Base-by-base conservation (phyloP, 768 basidiomycete genomes). In the Rhodotorula toruloides region DNA sequence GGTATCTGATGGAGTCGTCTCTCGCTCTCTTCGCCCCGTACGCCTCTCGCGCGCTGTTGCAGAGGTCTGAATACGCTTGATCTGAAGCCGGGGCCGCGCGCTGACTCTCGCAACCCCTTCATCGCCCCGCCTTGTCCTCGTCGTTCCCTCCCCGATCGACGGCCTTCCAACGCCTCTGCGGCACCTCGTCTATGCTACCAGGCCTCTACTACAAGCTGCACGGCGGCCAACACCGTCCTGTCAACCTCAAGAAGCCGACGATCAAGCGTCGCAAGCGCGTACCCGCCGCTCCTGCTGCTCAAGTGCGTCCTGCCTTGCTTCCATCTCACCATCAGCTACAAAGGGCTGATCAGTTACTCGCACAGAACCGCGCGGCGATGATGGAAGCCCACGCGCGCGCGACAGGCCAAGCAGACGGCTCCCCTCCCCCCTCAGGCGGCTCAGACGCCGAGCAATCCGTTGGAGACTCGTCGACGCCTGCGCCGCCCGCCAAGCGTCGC, bases 171-270 rank as follows among this genome's bases (percentile, higher is more conserved):
- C 14, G 9, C 44, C 40, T 47, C 32, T 32, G 22, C 11, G n/a
- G n/a, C n/a, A n/a, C n/a, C n/a, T n/a, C n/a, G n/a, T n/a, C n/a
- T n/a, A n/a, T n/a, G n/a, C 37, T 17, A 42, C 7, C 75, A 97
- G 94, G 94, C 61, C 84, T 99, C 14, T 99, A 98, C 80, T 96
- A 91, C 83, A 98, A 99, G 79, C 83, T 99, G 19, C 96, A 99
- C 80, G 91, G n/a, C n/a, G n/a, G 92, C 54, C 90, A 90, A 4
- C 92, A 97, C 74, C 86, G 96, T 43, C 96, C 96, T 44, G 93
- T 92, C 71, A 90, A 91, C 68, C 94, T 99, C 92, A 98, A 96
- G 80, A 97, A 98, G 82, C 89, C 90, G 8, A 91, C 96, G 72
- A 99, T 99, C 83, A 99, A 99, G 80, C 85, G 96, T 40, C 83